Evolutionary conservation across 2,329 filamentous ascomycete species (phyloP).

Genomic region (Reticulascus tulasneorum): DNA sequence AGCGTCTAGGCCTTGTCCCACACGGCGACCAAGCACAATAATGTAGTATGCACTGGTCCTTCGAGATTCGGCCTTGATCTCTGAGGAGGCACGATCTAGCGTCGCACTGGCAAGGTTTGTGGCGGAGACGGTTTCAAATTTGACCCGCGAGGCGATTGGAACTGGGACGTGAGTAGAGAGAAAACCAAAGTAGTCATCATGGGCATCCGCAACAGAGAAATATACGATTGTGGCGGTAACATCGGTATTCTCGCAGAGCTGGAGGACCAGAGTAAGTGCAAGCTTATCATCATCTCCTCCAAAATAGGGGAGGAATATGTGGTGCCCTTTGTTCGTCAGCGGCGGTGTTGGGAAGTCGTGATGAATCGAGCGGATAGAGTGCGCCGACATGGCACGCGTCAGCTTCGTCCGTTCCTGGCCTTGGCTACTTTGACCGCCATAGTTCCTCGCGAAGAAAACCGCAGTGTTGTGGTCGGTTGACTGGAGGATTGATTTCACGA

Average conservation of each 20-base stretch:
- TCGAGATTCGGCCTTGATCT: slow-evolving; percentile 6
- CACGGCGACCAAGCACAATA: slow-evolving; percentile 21
- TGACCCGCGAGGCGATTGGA: slow-evolving; percentile 17
- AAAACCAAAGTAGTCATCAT: slow-evolving; percentile 21
- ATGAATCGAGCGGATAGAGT: slow-evolving; percentile 55
- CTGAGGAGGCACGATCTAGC: slow-evolving; percentile 7
- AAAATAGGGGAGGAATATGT: slow-evolving; percentile 84
- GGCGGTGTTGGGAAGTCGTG: slow-evolving; percentile 50
- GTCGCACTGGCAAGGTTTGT: slow-evolving; percentile 5
- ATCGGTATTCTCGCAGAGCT: slow-evolving; percentile 74
- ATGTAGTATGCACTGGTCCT: slow-evolving; percentile 19
- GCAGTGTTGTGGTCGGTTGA: slow-evolving; percentile 65
- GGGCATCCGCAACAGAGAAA: slow-evolving; percentile 13
- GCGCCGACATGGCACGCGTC: slow-evolving; percentile 42
- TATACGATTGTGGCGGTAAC: slow-evolving; percentile 73
- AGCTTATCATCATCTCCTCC: slow-evolving; percentile 78
- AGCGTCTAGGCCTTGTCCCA: slow-evolving; percentile 9
- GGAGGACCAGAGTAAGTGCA: slow-evolving; percentile 76
- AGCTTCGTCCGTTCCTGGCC: slow-evolving; percentile 32
- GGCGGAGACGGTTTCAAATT: slow-evolving; percentile 14
- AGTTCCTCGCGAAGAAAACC: slow-evolving; percentile 78
- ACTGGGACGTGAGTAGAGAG: slow-evolving; percentile 19
- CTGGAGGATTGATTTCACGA: slow-evolving; percentile 66
- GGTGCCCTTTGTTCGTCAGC: slow-evolving; percentile 66
- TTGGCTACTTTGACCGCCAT: slow-evolving; percentile 39